Base-by-base conservation (phyloP, 768 basidiomycete genomes). In the Lactifluus subvellereus region DNA sequence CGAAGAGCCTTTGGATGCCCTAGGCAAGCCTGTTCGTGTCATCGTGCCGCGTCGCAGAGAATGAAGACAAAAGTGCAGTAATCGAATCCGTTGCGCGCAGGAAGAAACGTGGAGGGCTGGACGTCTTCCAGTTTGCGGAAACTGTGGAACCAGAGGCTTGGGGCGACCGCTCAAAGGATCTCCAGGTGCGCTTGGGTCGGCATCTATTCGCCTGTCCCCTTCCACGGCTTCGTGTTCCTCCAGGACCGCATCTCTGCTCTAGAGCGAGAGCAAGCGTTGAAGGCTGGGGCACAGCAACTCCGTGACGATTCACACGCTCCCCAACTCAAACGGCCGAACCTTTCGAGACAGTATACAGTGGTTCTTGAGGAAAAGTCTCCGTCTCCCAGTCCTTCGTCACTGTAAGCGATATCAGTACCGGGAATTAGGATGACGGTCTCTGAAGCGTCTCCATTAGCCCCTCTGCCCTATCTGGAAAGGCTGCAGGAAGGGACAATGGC, bases 1-100 rank as follows among this genome's bases (percentile, higher is more conserved):
- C 40, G 90, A 92, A 67, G 90, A 91, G 69, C 88, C 90, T 40
- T 76, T 91, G 52, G 90, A 92, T 74, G 90, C 87, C 40, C 77
- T 92, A 66, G 87, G 90, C 87, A 76, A 68, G 78, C 72, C 43
- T 65, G 48, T 55, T 27, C 2, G 43, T 56, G 49, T 60, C 27
- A 22, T 54, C 20, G 18, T 35, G 69, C 42, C 66, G 54, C 16
- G 63, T 22, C 61, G 48, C 54, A 54, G 53, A 42, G 43, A 20
- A 38, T 43, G 20, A 35, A 33, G 53, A 30, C 2, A 32, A n/a
- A 45, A 30, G 35, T 33, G 14, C 64, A 87, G 86, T 88, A 51
- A 78, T 89, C 65, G 88, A 90, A 72, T 81, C 85, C 30, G 75
- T 79, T 16, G 72, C 77, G 45, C 81, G 79, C 37, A 74, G 83